These are phyloP conservation scores for Corniculantispora saksenae DNA, from an alignment of 2,329 filamentous ascomycete genomes.

Conservation along the genomic window DNA sequence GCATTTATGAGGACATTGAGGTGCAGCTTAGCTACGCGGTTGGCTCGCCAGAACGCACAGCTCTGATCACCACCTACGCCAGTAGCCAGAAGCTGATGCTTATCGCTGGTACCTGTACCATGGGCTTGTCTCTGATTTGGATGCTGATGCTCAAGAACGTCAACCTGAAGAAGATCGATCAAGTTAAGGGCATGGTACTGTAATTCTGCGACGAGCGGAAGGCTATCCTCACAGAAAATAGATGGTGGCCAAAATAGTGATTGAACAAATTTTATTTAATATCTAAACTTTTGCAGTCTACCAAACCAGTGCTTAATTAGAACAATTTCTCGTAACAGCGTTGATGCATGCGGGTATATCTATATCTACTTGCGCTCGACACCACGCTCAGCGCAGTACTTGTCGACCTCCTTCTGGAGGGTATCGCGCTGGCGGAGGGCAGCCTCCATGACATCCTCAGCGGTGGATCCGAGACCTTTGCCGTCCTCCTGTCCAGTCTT, in stretches of 20 bases:
- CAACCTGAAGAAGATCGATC: slow-evolving; percentile 32
- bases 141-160: slow-evolving; percentile 34
- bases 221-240: no score
- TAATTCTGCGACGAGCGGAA: background rate
- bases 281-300: background rate
- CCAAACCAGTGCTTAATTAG: background rate
- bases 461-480: slow-evolving; percentile 46
- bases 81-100: slow-evolving; percentile 46
- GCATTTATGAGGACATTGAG: slow-evolving; percentile 41
- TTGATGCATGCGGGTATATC: slow-evolving; percentile 10
- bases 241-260: background rate
- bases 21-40: slow-evolving; percentile 41
- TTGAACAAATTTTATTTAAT: slow-evolving; percentile 11
- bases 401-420: slow-evolving; percentile 71
- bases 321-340: background rate
- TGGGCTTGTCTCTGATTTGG: slow-evolving; percentile 30
- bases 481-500: slow-evolving; percentile 40
- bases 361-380: slow-evolving; percentile 29
- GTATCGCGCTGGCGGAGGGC: slow-evolving; percentile 64
- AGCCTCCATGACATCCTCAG: slow-evolving; percentile 66
- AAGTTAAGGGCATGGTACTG: slow-evolving; percentile 30
- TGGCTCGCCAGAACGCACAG: slow-evolving; percentile 41
- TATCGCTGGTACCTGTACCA: slow-evolving; percentile 36
- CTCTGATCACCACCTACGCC: slow-evolving; percentile 48
- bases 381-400: slow-evolving; percentile 68